phyloP scores from a whole-genome alignment of 441 rosid genomes.

The Populus hybrid region DNA sequence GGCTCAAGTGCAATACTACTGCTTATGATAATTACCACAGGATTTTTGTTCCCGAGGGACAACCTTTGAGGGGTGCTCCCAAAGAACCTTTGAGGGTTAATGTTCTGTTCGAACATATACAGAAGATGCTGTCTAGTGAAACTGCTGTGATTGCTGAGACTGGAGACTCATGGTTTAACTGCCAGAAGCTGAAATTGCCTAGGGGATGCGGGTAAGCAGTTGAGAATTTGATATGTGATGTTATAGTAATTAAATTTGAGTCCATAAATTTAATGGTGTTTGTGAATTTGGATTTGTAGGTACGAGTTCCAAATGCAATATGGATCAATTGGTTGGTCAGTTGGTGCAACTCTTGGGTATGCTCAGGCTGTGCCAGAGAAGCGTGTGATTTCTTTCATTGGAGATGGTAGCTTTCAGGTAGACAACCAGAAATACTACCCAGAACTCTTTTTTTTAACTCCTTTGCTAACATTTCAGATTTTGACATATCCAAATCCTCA shows the following conservation, averaged over 20 bases:
- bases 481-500: neutral
- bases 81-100: constrained; percentile 71
- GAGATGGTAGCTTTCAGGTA: constrained; percentile 95
- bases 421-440: neutral
- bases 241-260: neutral
- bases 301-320: constrained; percentile 95
- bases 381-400: constrained; percentile 81
- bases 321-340: no score
- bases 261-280: neutral
- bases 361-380: constrained; percentile 82
- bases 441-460: neutral
- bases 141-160: constrained; percentile 92
- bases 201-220: constrained; percentile 71
- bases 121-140: constrained; percentile 67
- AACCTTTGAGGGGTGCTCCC: constrained; percentile 52
- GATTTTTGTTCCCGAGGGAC: constrained; percentile 74
- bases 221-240: neutral
- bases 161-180: constrained; percentile 94
- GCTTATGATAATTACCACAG: constrained; percentile 75
- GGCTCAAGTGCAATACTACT: constrained; percentile 52
- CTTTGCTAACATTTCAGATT: neutral
- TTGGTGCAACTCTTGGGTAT: constrained; percentile 46
- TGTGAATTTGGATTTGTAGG: constrained; percentile 33
- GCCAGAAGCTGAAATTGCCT: constrained; percentile 88
- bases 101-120: constrained; percentile 72